Conservation (phyloP, 2,329 filamentous ascomycete species). For the Scolecobasidium constrictum region DNA sequence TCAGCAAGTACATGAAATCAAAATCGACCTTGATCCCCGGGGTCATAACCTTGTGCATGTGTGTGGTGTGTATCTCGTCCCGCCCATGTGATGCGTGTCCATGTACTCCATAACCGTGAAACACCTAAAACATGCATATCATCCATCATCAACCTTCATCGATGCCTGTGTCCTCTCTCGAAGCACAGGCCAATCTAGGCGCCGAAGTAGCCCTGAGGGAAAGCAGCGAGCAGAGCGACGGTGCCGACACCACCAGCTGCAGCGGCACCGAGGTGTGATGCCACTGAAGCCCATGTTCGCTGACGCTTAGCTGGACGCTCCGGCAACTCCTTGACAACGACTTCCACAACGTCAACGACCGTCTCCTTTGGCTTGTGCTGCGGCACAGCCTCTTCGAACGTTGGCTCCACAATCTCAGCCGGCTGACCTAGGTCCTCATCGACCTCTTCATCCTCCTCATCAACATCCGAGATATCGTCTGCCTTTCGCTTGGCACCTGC, state of each 20-base stretch:
- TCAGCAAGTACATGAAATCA: no score
- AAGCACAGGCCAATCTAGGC: no score
- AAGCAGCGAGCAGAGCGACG: neutral
- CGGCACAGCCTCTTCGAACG: neutral
- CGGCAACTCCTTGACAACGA: neutral
- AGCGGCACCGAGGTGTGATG: neutral
- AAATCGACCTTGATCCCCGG: no score
- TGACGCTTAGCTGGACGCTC: neutral
- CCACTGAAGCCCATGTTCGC: neutral
- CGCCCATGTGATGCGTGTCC: no score
- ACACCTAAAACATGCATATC: no score
- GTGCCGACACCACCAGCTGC: neutral
- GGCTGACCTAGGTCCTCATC: neutral
- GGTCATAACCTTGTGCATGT: no score
- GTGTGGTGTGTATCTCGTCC: no score
- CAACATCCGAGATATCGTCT: neutral
- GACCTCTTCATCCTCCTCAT: neutral
- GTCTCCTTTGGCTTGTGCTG: neutral
- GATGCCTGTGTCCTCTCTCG: no score
- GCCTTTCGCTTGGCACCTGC: slow-evolving; percentile 7
- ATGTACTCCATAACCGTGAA: no score
- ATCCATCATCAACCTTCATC: no score
- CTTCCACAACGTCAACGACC: neutral
- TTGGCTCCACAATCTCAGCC: neutral
- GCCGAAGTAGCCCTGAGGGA: neutral